Evolutionary conservation across 306 rosid genomes (phyloP), one percentile per base, ranked within the genome.

Genomic region (Coriaria nepalensis): DNA sequence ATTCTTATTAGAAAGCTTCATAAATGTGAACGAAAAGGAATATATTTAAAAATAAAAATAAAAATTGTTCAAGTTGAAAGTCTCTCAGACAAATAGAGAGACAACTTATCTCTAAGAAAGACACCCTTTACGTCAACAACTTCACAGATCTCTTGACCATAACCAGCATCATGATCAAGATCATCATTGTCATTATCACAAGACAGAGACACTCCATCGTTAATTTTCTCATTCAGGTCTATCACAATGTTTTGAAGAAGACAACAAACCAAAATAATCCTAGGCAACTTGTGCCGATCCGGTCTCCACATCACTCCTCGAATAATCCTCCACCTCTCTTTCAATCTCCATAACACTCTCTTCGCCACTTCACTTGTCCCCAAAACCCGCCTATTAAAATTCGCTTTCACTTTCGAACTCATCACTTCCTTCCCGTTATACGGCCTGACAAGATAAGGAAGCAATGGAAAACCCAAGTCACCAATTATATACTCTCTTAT

Each of bases 241-340:
- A 88, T 78, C 45, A 68, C 64, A 52, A 88, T 88, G 75, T 88
- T 84, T 41, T 88, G 97, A 74, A 88, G 93, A 64, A 88, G 50
- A 63, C 97, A 84, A 53, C 95, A 88, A 45, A 84, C 95, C 0
- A 88, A 81, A 55, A 88, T 84, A 39, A 88, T 83, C 70, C 95
- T 77, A 0, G 97, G 97, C 59, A 88, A 43, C 35, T 83, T 72
- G 51, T 88, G 95, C 52, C 78, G 84, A 73, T 88, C 97, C 0
- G 95, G 97, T 44, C 97, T 69, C 97, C 97, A 84, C 95, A 88
- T 88, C 11, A 68, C 71, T 60, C 97, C 97, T 8, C 69, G 79
- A 60, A 88, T 88, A 75, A 84, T 81, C 75, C 76, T 77, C 97
- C 97, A 88, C 64, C 56, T 77, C 15, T 78, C 88, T 73, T 88